Evolutionary conservation across 371 early-diverging fungal genomes (phyloP).

Genomic region (Dipsacomyces acuminosporus): DNA sequence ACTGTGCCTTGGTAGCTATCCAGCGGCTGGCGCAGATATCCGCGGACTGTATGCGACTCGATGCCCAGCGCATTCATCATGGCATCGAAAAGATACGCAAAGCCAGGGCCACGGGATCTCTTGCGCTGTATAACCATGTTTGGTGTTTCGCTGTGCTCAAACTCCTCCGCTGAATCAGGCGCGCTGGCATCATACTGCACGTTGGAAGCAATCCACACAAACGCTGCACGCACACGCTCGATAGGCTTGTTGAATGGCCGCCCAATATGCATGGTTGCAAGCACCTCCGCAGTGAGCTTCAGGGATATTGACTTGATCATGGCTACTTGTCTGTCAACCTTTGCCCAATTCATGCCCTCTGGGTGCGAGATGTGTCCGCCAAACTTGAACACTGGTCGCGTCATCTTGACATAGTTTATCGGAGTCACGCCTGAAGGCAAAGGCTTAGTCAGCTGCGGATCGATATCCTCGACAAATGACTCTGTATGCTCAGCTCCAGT

Average conservation of each 20-base stretch:
- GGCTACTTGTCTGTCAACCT: conserved; percentile 46
- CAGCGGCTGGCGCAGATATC: conserved; percentile 48
- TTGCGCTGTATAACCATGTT: conserved; percentile 40
- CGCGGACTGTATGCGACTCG: conserved; percentile 43
- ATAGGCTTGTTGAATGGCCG: conserved; percentile 42
- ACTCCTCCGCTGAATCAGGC: conserved; percentile 35
- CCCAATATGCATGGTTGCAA: conserved; percentile 45
- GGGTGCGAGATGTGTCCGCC: conserved; percentile 44
- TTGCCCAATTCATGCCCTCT: conserved; percentile 34
- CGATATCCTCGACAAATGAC: conserved; percentile 27
- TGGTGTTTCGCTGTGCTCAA: conserved; percentile 41
- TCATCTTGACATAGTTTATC: conserved; percentile 42
- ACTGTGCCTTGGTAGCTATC: conserved; percentile 40
- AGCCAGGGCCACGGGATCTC: conserved; percentile 47
- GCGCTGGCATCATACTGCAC: conserved; percentile 38
- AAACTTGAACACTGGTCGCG: conserved; percentile 45
- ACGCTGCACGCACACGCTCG: conserved; percentile 46
- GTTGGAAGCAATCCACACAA: conserved; percentile 46
- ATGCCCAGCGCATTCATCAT: conserved; percentile 47
- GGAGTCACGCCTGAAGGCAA: conserved; percentile 34
- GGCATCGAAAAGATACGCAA: conserved; percentile 46
- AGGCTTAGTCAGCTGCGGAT: conserved; percentile 17
- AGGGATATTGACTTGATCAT: conserved; percentile 34
- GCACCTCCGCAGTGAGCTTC: conserved; percentile 38
- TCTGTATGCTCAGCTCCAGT: conserved; percentile 4